Evolutionary conservation across 2,329 filamentous ascomycete species (phyloP), one percentile per base, ranked within the genome.

Genomic region (Colletotrichum sidae): DNA sequence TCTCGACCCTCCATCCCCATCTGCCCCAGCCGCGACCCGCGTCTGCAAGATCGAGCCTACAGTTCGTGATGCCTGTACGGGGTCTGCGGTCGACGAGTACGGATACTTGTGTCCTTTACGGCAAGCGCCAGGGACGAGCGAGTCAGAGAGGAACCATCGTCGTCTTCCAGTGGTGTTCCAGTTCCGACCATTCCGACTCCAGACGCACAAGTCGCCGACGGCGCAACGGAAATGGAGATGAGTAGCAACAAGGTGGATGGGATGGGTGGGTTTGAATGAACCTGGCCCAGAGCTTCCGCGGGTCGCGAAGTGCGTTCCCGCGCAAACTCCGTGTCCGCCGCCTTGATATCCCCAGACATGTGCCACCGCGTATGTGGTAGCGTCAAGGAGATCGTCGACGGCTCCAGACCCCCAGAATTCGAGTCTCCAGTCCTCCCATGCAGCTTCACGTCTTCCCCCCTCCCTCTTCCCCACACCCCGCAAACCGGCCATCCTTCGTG

Each of bases 391-490:
- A 57, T 57, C 63, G 53, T 63, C 63, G 15, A 63, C 58, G 46
- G 63, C 52, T 47, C 63, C 62, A 52, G 46, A 55, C 57, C 61
- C 39, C 57, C 61, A 55, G 41, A 61, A 10, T 55, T 55, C 35
- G 12, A 51, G 38, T 55, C 57, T 41, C 41, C 46, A 47, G 15
- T n/a, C 52, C 25, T 25, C 35, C 38, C 45, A 51, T 61, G 61
- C 58, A 51, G 42, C 13, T 42, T 61, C 55, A 61, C 62, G 61
- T 66, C 61, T 63, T 63, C 69, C 69, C 69, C 69, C 68, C 70
- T 25, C 65, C 62, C 65, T 66, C 61, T 63, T 63, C 69, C 69
- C 70, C 69, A 69, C 70, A 71, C 69, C 69, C 70, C 70, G 67
- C 70, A 71, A 66, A 66, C 49, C 13, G 35, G 60, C 68, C 25